Evolutionary conservation across 306 rosid species (phyloP), one percentile per base, ranked within the genome.

Genomic region (Gastrolobium villosum): DNA sequence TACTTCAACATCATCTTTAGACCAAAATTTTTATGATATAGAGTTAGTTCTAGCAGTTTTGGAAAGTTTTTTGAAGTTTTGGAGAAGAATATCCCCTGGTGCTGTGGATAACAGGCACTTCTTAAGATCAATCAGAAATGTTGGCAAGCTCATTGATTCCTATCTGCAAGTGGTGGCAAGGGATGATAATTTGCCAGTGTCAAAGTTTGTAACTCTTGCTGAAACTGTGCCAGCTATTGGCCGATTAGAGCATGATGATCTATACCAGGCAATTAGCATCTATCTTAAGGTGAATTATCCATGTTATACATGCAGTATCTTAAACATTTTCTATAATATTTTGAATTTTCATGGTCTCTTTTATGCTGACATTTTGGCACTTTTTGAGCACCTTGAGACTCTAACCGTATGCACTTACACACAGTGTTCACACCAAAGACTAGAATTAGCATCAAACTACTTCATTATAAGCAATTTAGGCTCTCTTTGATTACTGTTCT

Each of bases 241-340:
- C 15, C 81, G 98, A 66, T 79, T 79, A 46, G 87, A 85, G 52
- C 97, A 95, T 13, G 97, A 92, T 82, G 91, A 81, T 77, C 84
- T 95, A 32, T 95, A 95, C 91, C 84, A 88, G 71, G 99, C 99
- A 57, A 92, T 92, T 64, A 89, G 89, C 91, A 85, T 88, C 75
- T 95, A 85, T 84, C 95, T 95, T 2, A 92, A 95, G 99, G 99
- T 90, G 79, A 81, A 76, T 63, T 49, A n/a, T 34, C 34, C 40
- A 73, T 36, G 39, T 7, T 39, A 56, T 34, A 37, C 61, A 59
- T 70, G 52, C 41, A 43, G 0, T 61, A n/a, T 44, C 75, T 43
- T 57, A 15, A 28, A 68, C 37, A 54, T 34, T 67, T 26, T 63
- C 39, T 35, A 14, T 37, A 45, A 34, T 72, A 41, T 28, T 30